A percentile compares a stretch with the other conserved stretches of the same genome.
Evolutionary conservation across 495 filamentous ascomycete genomes (phyloP).

Genomic region (Penicillium salamii): DNA sequence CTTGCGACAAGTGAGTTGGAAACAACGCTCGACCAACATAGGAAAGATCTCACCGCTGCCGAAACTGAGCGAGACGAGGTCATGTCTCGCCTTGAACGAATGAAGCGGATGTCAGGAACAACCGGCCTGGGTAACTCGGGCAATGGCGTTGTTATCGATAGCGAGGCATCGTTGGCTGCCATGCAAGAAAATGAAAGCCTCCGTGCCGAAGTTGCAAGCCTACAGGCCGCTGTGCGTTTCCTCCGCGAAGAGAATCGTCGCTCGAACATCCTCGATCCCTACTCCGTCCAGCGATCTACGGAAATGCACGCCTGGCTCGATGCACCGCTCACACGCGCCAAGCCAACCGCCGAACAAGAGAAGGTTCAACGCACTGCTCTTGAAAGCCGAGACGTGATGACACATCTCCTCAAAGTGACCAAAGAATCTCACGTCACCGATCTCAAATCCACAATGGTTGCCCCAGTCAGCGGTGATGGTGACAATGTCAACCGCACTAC

Average conservation of each 20-base stretch:
- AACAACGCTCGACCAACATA: conserved; percentile 35
- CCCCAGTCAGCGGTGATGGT: conserved; percentile 8
- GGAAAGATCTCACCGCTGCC: conserved; percentile 46
- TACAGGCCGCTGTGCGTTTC: conserved; percentile 75
- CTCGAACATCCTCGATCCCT: conserved; percentile 58
- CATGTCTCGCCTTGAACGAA: conserved; percentile 64
- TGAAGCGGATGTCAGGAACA: conserved; percentile 45
- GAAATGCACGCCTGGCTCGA: conserved; percentile 58
- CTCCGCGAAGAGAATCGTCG: conserved; percentile 75
- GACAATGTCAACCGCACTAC: conserved; percentile 49
- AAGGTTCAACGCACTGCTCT: conserved; percentile 56
- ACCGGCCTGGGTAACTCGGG: conserved; percentile 45
- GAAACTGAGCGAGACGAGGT: conserved; percentile 70
- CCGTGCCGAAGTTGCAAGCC: conserved; percentile 62
- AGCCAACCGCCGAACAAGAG: conserved; percentile 48
- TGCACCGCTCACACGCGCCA: conserved; percentile 55
- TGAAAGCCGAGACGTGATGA: conserved; percentile 68
- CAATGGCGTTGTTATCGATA: conserved; percentile 43
- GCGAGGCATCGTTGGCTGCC: conserved; percentile 48
- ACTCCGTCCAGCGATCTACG: conserved; percentile 52
- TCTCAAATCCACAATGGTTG: conserved; percentile 40
- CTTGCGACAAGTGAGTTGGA: conserved; percentile 32
- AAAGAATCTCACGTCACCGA: conserved; percentile 58
- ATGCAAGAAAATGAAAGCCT: conserved; percentile 73
- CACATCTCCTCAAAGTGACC: conserved; percentile 67